These are phyloP conservation scores for Parmelia sp. DNA, from an alignment of 495 filamentous ascomycete species.

Conservation along the genomic window DNA sequence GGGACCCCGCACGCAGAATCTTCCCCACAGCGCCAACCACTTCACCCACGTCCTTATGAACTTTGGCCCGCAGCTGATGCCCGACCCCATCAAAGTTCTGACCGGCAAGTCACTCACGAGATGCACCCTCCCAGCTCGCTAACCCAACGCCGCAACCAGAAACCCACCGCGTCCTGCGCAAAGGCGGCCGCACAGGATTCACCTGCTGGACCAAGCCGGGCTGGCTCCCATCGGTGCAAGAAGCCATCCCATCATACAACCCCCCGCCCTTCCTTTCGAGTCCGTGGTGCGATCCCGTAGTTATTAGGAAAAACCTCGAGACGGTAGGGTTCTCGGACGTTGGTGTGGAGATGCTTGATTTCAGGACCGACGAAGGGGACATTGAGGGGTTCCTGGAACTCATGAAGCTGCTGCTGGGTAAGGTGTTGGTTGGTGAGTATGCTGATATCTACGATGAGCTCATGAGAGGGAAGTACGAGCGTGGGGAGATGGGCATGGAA, in stretches of 20 bases:
- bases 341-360: not conserved
- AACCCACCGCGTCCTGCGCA: conserved; percentile 21
- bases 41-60: conserved; percentile 35
- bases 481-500: conserved; percentile 30
- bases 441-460: conserved; percentile 31
- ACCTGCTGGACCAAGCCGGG: conserved; percentile 18
- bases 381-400: conserved; percentile 1
- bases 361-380: not conserved
- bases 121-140: not conserved
- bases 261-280: conserved; percentile 19
- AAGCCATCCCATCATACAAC: not conserved
- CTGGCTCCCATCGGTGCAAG: conserved; percentile 1
- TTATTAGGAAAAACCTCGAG: not conserved
- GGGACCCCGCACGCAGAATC: not conserved
- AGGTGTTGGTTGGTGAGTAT: conserved; percentile 31
- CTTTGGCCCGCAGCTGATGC: conserved; percentile 30
- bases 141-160: not conserved
- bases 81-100: conserved; percentile 4
- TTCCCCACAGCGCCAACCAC: conserved; percentile 25
- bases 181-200: conserved; percentile 29
- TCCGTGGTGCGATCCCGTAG: not conserved
- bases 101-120: not conserved
- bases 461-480: conserved; percentile 32
- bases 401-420: conserved; percentile 30
- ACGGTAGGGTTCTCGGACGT: not conserved